Evolutionary conservation across 2,329 filamentous ascomycete species (phyloP).

Genomic region (Fusarium abutilonis): DNA sequence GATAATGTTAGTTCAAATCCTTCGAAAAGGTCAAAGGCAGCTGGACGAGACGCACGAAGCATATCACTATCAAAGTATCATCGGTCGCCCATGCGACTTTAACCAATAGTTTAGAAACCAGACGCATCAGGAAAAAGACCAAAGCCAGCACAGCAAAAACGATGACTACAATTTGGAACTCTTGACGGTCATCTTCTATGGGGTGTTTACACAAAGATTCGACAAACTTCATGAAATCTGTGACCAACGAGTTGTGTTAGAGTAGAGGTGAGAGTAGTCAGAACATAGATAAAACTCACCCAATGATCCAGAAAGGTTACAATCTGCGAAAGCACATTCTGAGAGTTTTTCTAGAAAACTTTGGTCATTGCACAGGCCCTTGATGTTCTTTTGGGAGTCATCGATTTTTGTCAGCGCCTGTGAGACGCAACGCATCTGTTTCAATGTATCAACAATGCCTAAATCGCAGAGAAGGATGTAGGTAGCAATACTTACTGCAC

Average conservation of each 20-base stretch:
- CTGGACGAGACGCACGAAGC: neutral
- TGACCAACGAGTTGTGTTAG: neutral
- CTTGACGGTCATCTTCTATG: neutral
- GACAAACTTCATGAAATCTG: neutral
- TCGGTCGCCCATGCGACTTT: constrained; percentile 1
- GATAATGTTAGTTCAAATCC: neutral
- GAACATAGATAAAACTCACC: neutral
- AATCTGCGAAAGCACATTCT: neutral
- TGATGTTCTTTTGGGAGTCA: neutral
- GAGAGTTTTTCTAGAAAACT: neutral
- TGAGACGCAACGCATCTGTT: neutral
- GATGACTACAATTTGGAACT: neutral
- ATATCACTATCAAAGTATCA: constrained; percentile 2
- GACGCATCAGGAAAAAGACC: neutral
- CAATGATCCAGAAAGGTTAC: neutral
- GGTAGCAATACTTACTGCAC: neutral
- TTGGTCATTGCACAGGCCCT: neutral
- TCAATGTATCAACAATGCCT: neutral
- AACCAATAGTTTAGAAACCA: neutral
- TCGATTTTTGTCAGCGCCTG: neutral
- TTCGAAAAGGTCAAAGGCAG: neutral
- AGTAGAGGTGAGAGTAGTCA: too few relatives aligned
- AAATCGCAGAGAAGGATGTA: neutral
- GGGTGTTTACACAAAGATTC: neutral
- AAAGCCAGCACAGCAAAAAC: neutral